Evolutionary conservation across 192 early-diverging fungal genomes (phyloP).

Genomic region (Obelidium mucronatum): DNA sequence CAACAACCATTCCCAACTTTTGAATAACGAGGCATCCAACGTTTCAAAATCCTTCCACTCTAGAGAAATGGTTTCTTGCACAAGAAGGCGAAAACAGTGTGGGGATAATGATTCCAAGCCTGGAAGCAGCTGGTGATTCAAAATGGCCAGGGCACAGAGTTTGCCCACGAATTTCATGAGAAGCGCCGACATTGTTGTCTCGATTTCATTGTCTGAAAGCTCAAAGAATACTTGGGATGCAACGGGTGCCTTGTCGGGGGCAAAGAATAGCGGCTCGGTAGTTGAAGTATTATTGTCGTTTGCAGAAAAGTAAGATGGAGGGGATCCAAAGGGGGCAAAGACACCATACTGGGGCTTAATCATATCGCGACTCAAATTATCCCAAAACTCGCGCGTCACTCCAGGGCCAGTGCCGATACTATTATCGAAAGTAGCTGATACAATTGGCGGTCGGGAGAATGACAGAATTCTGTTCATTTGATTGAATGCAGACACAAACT

Average conservation of each 20-base stretch:
- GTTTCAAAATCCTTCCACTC: constrained; percentile 27
- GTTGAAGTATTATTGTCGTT: too few relatives aligned
- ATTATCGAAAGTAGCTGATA: constrained; percentile 1
- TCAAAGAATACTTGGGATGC: neutral
- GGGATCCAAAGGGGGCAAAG: constrained; percentile 5
- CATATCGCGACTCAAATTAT: constrained; percentile 26
- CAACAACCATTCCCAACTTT: constrained; percentile 25
- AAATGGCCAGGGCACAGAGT: constrained; percentile 13
- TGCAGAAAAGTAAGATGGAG: too few relatives aligned
- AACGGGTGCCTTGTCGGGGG: neutral
- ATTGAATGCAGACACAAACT: constrained; percentile 19
- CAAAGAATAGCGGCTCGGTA: constrained; percentile 5
- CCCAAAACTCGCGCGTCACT: constrained; percentile 29
- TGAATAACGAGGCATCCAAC: constrained; percentile 5
- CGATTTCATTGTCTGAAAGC: neutral
- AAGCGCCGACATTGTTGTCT: neutral
- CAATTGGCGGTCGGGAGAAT: neutral
- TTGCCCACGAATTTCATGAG: constrained; percentile 21
- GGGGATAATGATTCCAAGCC: constrained; percentile 14
- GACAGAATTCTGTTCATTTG: neutral
- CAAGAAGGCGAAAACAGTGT: constrained; percentile 10
- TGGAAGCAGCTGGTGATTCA: constrained; percentile 11
- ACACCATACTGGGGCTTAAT: constrained; percentile 7
- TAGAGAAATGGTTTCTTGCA: constrained; percentile 12
- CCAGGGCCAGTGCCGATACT: constrained; percentile 16